Evolutionary conservation across 2,329 filamentous ascomycete genomes (phyloP).

Genomic region (Botrytis tulipae): DNA sequence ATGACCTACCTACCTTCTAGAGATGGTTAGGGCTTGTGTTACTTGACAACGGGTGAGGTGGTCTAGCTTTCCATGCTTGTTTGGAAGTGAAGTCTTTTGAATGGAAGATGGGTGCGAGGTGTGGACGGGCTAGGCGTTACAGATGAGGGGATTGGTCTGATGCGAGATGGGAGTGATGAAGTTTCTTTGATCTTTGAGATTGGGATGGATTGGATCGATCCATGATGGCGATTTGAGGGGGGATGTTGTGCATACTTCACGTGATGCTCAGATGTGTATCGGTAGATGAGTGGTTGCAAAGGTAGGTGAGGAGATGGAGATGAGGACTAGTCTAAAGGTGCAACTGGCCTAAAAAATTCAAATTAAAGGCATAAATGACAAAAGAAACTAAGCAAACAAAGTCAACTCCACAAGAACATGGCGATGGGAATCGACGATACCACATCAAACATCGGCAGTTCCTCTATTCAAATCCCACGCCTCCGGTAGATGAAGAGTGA

Average conservation of each 20-base stretch:
- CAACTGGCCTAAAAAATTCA: background rate
- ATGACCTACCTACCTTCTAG: slow-evolving; percentile 3
- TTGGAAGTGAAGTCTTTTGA: background rate
- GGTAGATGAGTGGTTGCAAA: too few species aligned
- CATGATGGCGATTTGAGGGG: background rate
- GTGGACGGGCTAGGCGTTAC: background rate
- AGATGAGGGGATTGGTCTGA: background rate
- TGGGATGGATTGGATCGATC: background rate
- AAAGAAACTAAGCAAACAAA: background rate
- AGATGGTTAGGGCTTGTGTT: slow-evolving; percentile 6
- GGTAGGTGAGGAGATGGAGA: too few species aligned
- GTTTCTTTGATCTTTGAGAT: background rate
- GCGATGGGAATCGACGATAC: background rate
- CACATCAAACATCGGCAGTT: background rate
- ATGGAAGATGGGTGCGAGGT: background rate
- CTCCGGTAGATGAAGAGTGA: slow-evolving; percentile 4
- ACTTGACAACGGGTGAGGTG: background rate
- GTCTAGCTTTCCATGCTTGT: too few species aligned
- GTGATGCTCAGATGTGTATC: background rate
- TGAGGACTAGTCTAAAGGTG: too few species aligned
- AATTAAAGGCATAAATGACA: background rate
- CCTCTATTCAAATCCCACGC: background rate
- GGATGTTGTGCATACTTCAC: background rate
- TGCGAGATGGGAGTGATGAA: background rate
- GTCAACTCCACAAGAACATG: background rate